A percentile compares a stretch with the other conserved stretches of the same genome.
Conservation (phyloP, 2,329 filamentous ascomycete genomes). For the Seiridium unicorne region DNA sequence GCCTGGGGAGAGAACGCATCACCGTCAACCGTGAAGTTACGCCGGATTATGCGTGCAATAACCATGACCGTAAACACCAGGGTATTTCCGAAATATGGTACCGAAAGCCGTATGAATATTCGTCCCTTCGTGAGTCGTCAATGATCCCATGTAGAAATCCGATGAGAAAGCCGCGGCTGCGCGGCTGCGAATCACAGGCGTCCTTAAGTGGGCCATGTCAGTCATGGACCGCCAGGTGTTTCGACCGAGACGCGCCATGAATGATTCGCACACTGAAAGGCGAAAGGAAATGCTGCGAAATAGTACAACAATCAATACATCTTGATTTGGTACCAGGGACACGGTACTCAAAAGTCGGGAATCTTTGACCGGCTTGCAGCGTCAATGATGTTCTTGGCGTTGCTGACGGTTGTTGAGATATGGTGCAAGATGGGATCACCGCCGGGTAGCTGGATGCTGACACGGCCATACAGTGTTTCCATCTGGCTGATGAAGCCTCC, state of each 20-base stretch:
- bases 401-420: conserved; percentile 41
- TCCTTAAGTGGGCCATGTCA: not conserved
- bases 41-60: not conserved
- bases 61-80: conserved; percentile 3
- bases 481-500: conserved; percentile 49
- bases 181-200: not conserved
- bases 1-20: not conserved
- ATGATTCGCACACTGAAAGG: not conserved
- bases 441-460: conserved; percentile 44
- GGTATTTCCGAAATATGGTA: not conserved
- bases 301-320: conserved; percentile 5
- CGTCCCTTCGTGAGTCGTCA: conserved; percentile 2
- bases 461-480: conserved; percentile 50
- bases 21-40: not conserved
- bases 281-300: not conserved
- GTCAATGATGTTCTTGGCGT: conserved; percentile 23
- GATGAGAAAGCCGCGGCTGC: not conserved
- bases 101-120: not conserved
- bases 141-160: not conserved
- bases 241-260: not conserved
- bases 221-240: not conserved
- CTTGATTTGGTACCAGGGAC: not conserved
- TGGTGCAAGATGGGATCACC: conserved; percentile 45
- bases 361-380: conserved; percentile 16
- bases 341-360: conserved; percentile 16